Evolutionary conservation across 192 early-diverging fungal genomes (phyloP), one percentile per base, ranked within the genome.

Genomic region (Coemansia sp.): DNA sequence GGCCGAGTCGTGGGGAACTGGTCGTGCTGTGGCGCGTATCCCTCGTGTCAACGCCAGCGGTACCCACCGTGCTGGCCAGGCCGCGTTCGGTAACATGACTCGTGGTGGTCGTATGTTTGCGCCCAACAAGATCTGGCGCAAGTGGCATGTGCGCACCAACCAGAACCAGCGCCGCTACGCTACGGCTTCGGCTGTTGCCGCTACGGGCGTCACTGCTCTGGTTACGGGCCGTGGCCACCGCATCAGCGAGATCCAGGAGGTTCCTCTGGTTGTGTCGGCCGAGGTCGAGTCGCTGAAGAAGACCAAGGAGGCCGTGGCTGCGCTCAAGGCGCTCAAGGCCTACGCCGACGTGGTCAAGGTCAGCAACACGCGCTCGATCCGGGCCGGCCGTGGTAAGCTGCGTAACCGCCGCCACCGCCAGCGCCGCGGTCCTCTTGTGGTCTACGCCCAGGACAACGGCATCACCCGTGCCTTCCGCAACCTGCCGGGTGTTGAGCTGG

Each of bases 51-150:
- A 81, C 53, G 96, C 92, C 62, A 79, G 85, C 38, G 96, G 96
- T 78, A 98, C 92, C 42, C 89, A 91, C 84, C 89, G 92, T 58
- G 84, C 94, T 52, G 96, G 92, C 60, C 96, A 98, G 60, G 91
- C 90, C 57, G 94, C 94, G 66, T 98, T 96, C 81, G 94, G 96
- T 68, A 98, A 98, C 86, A 96, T 96, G 96, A 94, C 90, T 77
- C 90, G 94, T 77, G 91, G 91, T 61, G 94, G 96, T 77, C 87
- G 92, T 54, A 98, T 98, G 96, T 98, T 96, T 67, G 92, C 96
- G 52, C 96, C 96, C 40, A 99, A 90, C 83, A 99, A 99, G 86
- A 85, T 86, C 77, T 98, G 91, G 91, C 83, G 94, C 80, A 96
- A 94, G 84, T 98, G 96, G 94, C 94, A 96, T 84, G 80, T 96